These are phyloP conservation scores for Cladophialophora immunda DNA, from an alignment of 2,329 filamentous ascomycete species.

Conservation along the genomic window DNA sequence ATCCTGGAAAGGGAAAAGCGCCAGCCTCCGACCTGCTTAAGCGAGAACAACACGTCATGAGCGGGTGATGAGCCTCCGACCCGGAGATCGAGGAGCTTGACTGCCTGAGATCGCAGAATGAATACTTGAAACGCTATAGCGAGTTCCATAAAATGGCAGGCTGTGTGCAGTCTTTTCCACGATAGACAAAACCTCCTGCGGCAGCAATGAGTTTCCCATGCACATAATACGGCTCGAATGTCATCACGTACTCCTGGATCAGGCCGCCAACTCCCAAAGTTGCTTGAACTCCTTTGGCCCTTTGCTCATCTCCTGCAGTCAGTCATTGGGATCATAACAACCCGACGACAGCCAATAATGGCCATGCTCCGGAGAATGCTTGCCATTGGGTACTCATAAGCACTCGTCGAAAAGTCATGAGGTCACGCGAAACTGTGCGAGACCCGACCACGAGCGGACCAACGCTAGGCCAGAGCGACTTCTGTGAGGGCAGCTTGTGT, in stretches of 20 bases:
- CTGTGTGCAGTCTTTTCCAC: too few relatives aligned
- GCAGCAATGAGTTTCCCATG: background rate
- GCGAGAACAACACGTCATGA: slow-evolving; percentile 3
- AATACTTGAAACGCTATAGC: background rate
- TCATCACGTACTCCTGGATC: background rate
- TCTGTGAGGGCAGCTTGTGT: too few relatives aligned
- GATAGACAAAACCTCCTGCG: background rate
- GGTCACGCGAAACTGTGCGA: background rate
- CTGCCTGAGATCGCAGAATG: background rate
- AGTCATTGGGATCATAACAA: background rate
- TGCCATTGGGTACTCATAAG: background rate
- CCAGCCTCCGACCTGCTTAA: background rate
- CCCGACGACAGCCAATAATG: background rate
- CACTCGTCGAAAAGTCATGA: background rate
- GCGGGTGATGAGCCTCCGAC: background rate
- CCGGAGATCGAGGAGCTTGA: background rate
- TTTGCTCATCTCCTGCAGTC: too few relatives aligned
- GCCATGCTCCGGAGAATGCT: background rate
- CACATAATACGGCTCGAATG: background rate
- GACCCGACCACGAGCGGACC: background rate
- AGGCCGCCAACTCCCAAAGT: background rate
- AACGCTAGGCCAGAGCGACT: too few relatives aligned
- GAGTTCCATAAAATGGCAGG: background rate
- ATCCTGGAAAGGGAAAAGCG: slow-evolving; percentile 7
- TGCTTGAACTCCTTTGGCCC: background rate